Evolutionary conservation across 805 yeast species (phyloP).

Genomic region (Pichia thaimueangensis): DNA sequence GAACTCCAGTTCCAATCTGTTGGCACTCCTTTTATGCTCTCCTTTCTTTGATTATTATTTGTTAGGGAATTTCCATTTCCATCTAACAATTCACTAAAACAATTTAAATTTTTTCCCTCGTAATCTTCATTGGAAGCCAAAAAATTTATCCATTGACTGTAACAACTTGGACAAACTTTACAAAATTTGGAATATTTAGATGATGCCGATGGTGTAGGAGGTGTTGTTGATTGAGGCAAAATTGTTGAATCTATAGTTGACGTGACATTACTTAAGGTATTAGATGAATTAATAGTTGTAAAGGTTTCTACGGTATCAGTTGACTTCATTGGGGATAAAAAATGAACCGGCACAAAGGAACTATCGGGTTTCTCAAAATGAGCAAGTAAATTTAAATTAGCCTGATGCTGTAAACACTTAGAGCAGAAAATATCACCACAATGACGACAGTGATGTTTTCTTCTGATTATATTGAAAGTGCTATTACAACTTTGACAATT

Average conservation of each 20-base stretch:
- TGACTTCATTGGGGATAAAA: conserved; percentile 4
- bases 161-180: conserved; percentile 27
- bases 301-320: conserved; percentile 11
- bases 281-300: conserved; percentile 1
- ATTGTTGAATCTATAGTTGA: too few relatives aligned
- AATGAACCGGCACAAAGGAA: background rate
- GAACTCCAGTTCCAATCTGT: conserved; percentile 52
- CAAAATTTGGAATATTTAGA: conserved; percentile 21
- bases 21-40: conserved; percentile 24
- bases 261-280: background rate
- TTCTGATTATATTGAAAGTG: conserved; percentile 24
- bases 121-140: conserved; percentile 21
- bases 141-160: conserved; percentile 22
- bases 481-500: conserved; percentile 32
- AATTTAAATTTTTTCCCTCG: conserved; percentile 18
- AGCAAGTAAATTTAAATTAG: conserved; percentile 30
- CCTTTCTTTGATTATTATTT: conserved; percentile 18
- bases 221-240: background rate
- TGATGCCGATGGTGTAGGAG: background rate
- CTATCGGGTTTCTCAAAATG: conserved; percentile 28
- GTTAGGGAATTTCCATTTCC: conserved; percentile 11
- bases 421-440: conserved; percentile 45
- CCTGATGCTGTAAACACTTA: conserved; percentile 25
- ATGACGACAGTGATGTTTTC: conserved; percentile 46
- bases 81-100: conserved; percentile 2